Conservation (phyloP, 1,284 basidiomycete genomes). For the Microbotryum lychnidis-dioicae region DNA sequence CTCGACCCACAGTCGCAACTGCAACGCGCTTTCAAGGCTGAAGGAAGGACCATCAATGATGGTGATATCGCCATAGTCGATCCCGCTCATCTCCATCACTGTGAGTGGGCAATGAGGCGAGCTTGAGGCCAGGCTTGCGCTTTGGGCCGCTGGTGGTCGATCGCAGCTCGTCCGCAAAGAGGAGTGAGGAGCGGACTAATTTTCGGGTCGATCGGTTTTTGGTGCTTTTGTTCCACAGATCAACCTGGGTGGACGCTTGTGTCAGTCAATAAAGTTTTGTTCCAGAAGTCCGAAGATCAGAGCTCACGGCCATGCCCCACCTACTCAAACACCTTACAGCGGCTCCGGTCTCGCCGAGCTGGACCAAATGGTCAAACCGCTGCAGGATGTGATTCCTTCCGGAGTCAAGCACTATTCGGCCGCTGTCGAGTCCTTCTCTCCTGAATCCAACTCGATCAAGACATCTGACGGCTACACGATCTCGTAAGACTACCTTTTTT, state of each 20-base stretch:
- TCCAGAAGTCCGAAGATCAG: not conserved
- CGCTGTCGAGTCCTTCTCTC: conserved; percentile 67
- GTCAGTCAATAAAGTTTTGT: conserved; percentile 3
- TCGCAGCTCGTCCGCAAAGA: no score
- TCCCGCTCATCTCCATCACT: conserved; percentile 63
- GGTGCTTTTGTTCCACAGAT: conserved; percentile 6
- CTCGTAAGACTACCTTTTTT: conserved; percentile 82
- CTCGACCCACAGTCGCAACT: conserved; percentile 43
- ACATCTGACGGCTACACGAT: conserved; percentile 61
- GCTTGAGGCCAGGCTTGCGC: not conserved
- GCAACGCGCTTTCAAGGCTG: conserved; percentile 62
- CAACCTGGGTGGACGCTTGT: conserved; percentile 34
- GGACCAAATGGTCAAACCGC: conserved; percentile 59
- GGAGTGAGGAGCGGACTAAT: not conserved
- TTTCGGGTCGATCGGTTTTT: not conserved
- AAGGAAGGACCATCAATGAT: conserved; percentile 56
- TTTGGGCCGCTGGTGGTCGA: conserved; percentile 11
- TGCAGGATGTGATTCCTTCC: conserved; percentile 61
- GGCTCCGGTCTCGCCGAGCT: conserved; percentile 67
- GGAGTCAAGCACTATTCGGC: conserved; percentile 67
- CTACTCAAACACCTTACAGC: conserved; percentile 13
- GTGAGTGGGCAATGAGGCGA: conserved; percentile 42
- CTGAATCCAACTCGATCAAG: conserved; percentile 63
- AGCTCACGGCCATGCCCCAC: conserved; percentile 24
- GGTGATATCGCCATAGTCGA: conserved; percentile 81